Percentiles rank a stretch among this genome's conserved stretches.
These are phyloP conservation scores for Conidiobolus incongruus DNA, from an alignment of 371 early-diverging fungal species.

Conservation along the genomic window DNA sequence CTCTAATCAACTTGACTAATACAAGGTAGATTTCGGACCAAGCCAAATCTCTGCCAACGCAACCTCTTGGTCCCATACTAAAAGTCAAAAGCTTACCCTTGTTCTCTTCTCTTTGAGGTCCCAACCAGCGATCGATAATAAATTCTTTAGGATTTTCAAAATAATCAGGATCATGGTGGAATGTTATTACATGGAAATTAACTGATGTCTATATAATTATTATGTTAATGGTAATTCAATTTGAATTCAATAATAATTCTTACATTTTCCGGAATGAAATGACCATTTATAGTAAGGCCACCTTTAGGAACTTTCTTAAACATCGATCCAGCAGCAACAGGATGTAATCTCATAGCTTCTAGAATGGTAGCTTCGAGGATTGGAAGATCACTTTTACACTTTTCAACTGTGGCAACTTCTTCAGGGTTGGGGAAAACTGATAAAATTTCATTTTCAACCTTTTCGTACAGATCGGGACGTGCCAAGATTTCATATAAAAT, in stretches of 20 bases:
- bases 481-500: no score
- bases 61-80: neutral
- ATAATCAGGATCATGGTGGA: no score
- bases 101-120: no score
- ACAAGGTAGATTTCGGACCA: neutral
- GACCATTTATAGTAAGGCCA: no score
- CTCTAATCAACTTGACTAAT: no score
- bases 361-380: conserved; percentile 12
- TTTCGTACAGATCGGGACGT: conserved; percentile 4
- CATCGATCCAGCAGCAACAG: conserved; percentile 8
- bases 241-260: no score
- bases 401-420: conserved; percentile 6
- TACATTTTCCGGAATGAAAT: conserved; percentile 5
- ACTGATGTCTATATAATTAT: no score
- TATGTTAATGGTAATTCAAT: no score
- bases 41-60: neutral
- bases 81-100: neutral
- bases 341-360: conserved; percentile 10
- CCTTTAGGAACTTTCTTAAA: neutral
- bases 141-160: neutral
- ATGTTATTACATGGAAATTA: no score
- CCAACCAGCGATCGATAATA: neutral
- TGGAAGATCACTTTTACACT: no score
- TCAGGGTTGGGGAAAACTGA: neutral
- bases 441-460: conserved; percentile 6